phyloP scores from a whole-genome alignment of 2,329 filamentous ascomycete genomes.

The Ceratocystis cubensis region DNA sequence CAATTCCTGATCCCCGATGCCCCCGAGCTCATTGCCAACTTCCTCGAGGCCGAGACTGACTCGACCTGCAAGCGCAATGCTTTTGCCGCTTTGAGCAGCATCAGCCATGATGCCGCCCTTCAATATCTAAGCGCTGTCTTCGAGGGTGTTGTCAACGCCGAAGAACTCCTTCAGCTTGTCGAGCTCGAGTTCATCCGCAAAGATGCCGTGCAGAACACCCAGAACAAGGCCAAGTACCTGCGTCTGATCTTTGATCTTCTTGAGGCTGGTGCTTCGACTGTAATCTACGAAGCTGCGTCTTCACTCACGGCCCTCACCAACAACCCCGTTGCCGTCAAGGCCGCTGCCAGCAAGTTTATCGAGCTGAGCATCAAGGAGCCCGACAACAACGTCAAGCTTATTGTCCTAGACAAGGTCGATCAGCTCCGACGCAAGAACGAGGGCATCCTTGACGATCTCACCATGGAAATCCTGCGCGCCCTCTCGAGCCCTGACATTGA shows the following conservation, averaged over 20 bases:
- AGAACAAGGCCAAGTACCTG: conserved; percentile 92
- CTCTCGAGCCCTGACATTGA: conserved; percentile 93
- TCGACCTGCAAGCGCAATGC: conserved; percentile 96
- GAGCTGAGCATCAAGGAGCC: conserved; percentile 95
- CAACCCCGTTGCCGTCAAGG: conserved; percentile 96
- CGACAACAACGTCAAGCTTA: conserved; percentile 98
- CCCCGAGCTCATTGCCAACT: conserved; percentile 76
- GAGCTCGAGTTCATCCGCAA: conserved; percentile 97
- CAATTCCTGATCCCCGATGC: conserved; percentile 90
- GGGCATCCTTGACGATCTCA: conserved; percentile 81
- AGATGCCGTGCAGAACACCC: conserved; percentile 84
- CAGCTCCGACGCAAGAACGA: conserved; percentile 77
- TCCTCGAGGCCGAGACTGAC: conserved; percentile 83
- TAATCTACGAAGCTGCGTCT: conserved; percentile 94
- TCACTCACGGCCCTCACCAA: conserved; percentile 86
- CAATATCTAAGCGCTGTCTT: conserved; percentile 81
- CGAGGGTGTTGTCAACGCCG: conserved; percentile 84
- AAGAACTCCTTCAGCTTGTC: conserved; percentile 83
- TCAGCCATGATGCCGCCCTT: conserved; percentile 86
- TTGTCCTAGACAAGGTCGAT: conserved; percentile 88
- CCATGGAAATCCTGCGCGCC: conserved; percentile 93
- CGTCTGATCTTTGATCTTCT: conserved; percentile 92
- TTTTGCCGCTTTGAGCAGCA: conserved; percentile 78
- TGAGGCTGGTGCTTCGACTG: conserved; percentile 83
- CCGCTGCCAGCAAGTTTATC: conserved; percentile 89